These are phyloP conservation scores for Fusarium buharicum DNA, from an alignment of 2,329 filamentous ascomycete genomes.

Conservation along the genomic window DNA sequence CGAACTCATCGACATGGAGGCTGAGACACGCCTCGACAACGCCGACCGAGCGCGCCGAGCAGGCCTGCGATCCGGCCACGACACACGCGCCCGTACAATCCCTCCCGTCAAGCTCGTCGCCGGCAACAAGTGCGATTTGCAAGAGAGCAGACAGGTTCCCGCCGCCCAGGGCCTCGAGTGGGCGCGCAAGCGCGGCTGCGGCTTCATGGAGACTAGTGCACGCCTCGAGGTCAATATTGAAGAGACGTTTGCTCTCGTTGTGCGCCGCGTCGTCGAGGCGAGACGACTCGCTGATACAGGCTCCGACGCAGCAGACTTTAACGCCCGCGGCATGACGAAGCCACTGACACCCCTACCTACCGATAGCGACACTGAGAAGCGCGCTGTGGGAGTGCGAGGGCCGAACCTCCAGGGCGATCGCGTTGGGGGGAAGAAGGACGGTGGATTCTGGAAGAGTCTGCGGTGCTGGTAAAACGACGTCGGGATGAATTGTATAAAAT, in stretches of 20 bases:
- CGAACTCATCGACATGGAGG: conserved; percentile 85
- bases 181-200: conserved; percentile 77
- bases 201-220: conserved; percentile 91
- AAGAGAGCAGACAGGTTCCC: conserved; percentile 74
- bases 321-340: conserved; percentile 66
- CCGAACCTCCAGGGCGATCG: conserved; percentile 57
- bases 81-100: conserved; percentile 61
- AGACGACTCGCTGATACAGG: conserved; percentile 62
- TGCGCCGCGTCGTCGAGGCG: conserved; percentile 70
- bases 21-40: conserved; percentile 74
- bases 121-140: conserved; percentile 87
- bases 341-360: conserved; percentile 65
- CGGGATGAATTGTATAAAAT: background rate
- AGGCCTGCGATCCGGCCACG: conserved; percentile 49
- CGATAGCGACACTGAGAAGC: conserved; percentile 55
- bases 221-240: conserved; percentile 88
- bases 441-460: conserved; percentile 66
- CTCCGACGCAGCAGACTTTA: conserved; percentile 55
- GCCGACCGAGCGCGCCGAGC: conserved; percentile 62
- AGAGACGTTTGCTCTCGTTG: conserved; percentile 82
- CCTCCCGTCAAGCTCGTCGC: conserved; percentile 84
- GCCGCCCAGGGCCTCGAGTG: conserved; percentile 79
- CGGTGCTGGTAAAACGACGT: conserved; percentile 63
- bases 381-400: conserved; percentile 58
- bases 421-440: conserved; percentile 53